Base-by-base conservation (phyloP, 331 rosid genomes). In the Spiraea crenata region DNA sequence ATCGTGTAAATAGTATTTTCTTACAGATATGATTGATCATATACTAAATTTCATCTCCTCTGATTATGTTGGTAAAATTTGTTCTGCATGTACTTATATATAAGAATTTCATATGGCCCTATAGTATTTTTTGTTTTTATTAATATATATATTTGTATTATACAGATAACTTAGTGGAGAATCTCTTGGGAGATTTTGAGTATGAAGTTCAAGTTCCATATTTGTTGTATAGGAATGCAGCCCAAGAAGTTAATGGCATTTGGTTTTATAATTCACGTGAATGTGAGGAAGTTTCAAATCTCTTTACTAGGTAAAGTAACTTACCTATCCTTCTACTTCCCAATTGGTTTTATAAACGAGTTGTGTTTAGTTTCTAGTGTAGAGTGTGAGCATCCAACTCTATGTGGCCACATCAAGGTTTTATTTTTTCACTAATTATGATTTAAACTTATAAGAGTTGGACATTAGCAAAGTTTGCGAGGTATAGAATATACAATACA, bases 81-180 rank as follows among this genome's bases (percentile, higher is more conserved):
- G 46, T 4, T 51, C 7, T 67, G 49, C 37, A 9, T 41, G 48
- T 3, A 40, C 25, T 4, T 62, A 40, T 38, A 51, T 67, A 51
- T n/a, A 41, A 13, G 40, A 7, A 16, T 15, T 25, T 35, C 48
- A 20, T 69, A 7, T 69, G 9, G 16, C 47, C 9, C 11, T 9
- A 3, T 45, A n/a, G 46, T 20, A 42, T 25, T 5, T 46, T 16
- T 9, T 7, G 9, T 20, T 35, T 57, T 63, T 25, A 3, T 10
- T 44, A 3, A n/a, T 20, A 42, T 45, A 40, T 44, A 19, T 8
- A 37, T 63, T 46, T 56, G 39, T 73, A 34, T 60, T 64, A 59
- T 82, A 81, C 90, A 95, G 99, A 95, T 81, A 95, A 95, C 79
- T 88, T 95, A 81, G 97, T 95, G 89, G 99, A 95, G 86, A 89